Conservation (phyloP, 345 rosid genomes). For the Hevea brasiliensis region DNA sequence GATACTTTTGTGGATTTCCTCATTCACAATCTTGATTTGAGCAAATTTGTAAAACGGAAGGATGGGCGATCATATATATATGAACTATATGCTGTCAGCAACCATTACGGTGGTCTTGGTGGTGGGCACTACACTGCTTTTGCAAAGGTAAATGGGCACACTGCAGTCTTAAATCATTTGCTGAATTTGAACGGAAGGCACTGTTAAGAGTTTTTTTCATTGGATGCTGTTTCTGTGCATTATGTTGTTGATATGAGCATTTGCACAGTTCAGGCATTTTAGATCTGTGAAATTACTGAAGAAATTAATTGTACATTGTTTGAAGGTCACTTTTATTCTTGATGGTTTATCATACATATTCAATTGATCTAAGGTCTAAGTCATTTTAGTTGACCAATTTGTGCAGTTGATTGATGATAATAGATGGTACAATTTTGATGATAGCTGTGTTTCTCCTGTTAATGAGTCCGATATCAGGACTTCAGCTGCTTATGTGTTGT, state of each 20-base stretch:
- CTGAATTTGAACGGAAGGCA: neutral
- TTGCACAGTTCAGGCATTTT: neutral
- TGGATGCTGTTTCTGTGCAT: neutral
- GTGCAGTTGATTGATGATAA: conserved; percentile 82
- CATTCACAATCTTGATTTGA: conserved; percentile 70
- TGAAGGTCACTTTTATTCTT: neutral
- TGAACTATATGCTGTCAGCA: conserved; percentile 86
- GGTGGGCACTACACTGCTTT: conserved; percentile 96
- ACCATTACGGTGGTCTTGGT: conserved; percentile 90
- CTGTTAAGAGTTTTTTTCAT: neutral
- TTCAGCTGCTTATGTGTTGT: conserved; percentile 80
- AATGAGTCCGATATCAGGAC: conserved; percentile 73
- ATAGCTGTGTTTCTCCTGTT: conserved; percentile 63
- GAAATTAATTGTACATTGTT: neutral
- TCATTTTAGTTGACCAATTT: neutral
- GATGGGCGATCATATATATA: conserved; percentile 60
- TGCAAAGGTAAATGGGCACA: conserved; percentile 62
- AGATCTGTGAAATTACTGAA: neutral
- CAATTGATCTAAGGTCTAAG: neutral
- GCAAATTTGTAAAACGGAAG: conserved; percentile 63
- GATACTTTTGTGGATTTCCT: conserved; percentile 84
- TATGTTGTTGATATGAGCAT: neutral
- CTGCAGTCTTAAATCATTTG: neutral
- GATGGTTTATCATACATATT: neutral
- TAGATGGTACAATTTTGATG: conserved; percentile 92